Base-by-base conservation (phyloP, 805 yeast species). In the Myxozyma sirexii region DNA sequence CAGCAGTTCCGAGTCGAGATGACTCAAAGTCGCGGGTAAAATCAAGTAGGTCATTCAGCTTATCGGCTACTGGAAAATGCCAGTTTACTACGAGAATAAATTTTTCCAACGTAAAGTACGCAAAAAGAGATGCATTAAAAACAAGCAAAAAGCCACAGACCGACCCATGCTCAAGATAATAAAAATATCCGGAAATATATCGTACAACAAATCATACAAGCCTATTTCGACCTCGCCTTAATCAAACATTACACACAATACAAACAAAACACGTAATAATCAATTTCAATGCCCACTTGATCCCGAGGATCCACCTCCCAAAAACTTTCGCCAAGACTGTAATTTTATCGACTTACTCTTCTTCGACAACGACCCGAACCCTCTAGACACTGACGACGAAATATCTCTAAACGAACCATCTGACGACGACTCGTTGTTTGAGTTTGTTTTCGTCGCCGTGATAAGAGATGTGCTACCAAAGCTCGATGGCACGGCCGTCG, bases 361-460 rank as follows among this genome's bases (percentile, higher is more conserved):
- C 42, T 52, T 51, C 39, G 56, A 52, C n/a, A 59, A n/a, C 44
- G 63, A 29, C 2, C 56, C 60, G 17, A 59, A 17, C 21, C 57
- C 46, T 19, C 56, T 15, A 3, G 57, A 45, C n/a, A 59, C 57
- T 12, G 54, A n/a, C 35, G 58, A 26, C 12, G 57, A 42, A 13
- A 48, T 4, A 5, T 35, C 48, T 21, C 37, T 19, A 4, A 48
- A 24, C 38, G 62, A 58, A 24, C 56, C 56, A 17, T 54, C 58
- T 2, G 58, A 35, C 13, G 59, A 49, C 13, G 53, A 35, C 15
- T 48, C 53, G n/a, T 21, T 48, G 15, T 35, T 48, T 26, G 24
- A 7, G 17, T 19, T 31, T 4, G 51, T 19, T 2, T 29, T 29
- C 10, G 39, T 19, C 15, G 50, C 21, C 5, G 50, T 17, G 1